Evolutionary conservation across 2,329 filamentous ascomycete genomes (phyloP).

Genomic region (Diplocarpon mali): DNA sequence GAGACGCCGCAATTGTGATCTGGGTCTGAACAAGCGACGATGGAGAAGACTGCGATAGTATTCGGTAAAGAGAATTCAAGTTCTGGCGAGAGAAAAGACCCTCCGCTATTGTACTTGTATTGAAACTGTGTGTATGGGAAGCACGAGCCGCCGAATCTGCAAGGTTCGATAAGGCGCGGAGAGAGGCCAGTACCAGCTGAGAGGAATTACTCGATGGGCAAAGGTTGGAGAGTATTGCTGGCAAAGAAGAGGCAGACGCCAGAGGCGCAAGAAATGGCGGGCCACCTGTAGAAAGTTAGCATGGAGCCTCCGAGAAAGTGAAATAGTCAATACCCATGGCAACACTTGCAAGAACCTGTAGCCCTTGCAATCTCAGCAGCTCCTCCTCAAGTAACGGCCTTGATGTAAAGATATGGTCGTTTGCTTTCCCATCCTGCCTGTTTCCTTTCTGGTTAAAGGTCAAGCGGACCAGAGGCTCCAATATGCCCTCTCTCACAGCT

Average conservation of each 20-base stretch:
- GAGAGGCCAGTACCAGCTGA: conserved; percentile 58
- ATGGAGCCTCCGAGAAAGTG: background rate
- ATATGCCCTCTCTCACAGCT: conserved; percentile 59
- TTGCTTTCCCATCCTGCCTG: conserved; percentile 37
- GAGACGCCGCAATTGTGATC: conserved; percentile 45
- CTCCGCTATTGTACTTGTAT: conserved; percentile 44
- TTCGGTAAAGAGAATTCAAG: conserved; percentile 50
- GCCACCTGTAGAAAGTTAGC: conserved; percentile 46
- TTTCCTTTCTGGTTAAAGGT: conserved; percentile 31
- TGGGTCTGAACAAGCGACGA: conserved; percentile 47
- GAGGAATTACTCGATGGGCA: conserved; percentile 52
- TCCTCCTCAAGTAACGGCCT: conserved; percentile 49
- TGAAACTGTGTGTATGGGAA: conserved; percentile 37
- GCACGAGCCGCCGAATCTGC: conserved; percentile 52
- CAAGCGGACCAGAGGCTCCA: conserved; percentile 48
- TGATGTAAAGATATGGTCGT: conserved; percentile 32
- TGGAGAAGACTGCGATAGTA: conserved; percentile 49
- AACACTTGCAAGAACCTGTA: conserved; percentile 75
- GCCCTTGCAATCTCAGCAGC: conserved; percentile 61
- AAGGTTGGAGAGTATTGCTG: conserved; percentile 59
- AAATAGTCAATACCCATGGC: conserved; percentile 54
- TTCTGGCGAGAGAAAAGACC: conserved; percentile 52
- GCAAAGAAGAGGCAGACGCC: conserved; percentile 54
- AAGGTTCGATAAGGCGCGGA: conserved; percentile 64
- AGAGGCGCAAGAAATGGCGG: conserved; percentile 68